Conservation (phyloP, 371 early-diverging fungal species). For the Mucor racemosus region DNA sequence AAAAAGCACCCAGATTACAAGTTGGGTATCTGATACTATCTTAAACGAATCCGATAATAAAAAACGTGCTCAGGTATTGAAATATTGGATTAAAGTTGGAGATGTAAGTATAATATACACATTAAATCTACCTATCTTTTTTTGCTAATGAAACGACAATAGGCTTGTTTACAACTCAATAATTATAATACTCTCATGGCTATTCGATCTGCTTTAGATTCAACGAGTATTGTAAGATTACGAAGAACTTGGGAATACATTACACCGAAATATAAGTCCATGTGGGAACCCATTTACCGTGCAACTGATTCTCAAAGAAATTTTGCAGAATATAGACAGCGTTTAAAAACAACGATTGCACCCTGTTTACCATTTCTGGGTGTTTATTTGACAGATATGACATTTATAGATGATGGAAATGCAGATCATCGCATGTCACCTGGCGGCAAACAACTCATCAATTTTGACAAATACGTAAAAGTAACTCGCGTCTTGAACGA, state of each 20-base stretch:
- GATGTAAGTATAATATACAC: conserved; percentile 38
- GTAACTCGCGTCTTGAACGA: conserved; percentile 72
- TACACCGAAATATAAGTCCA: conserved; percentile 55
- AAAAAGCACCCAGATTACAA: conserved; percentile 57
- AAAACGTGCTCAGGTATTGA: conserved; percentile 69
- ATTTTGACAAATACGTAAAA: conserved; percentile 83
- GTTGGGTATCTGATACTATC: conserved; percentile 78
- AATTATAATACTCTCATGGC: conserved; percentile 86
- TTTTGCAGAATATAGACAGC: conserved; percentile 76
- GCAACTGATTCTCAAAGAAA: conserved; percentile 74
- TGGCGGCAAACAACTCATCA: conserved; percentile 60
- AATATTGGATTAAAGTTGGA: conserved; percentile 70
- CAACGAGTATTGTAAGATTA: conserved; percentile 75
- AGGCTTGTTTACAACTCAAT: conserved; percentile 66
- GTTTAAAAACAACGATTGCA: conserved; percentile 63
- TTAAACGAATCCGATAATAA: conserved; percentile 68
- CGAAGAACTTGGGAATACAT: conserved; percentile 76
- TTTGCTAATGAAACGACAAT: too few relatives aligned
- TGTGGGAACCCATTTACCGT: conserved; percentile 59
- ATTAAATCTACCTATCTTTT: too few relatives aligned
- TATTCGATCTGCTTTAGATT: conserved; percentile 76
- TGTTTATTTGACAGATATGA: conserved; percentile 87
- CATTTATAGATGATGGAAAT: conserved; percentile 72
- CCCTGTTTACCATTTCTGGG: conserved; percentile 87
- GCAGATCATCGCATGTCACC: conserved; percentile 43